These are phyloP conservation scores for Warburgia ugandensis DNA, from an alignment of 164 flowering plant genomes.

Conservation along the genomic window DNA sequence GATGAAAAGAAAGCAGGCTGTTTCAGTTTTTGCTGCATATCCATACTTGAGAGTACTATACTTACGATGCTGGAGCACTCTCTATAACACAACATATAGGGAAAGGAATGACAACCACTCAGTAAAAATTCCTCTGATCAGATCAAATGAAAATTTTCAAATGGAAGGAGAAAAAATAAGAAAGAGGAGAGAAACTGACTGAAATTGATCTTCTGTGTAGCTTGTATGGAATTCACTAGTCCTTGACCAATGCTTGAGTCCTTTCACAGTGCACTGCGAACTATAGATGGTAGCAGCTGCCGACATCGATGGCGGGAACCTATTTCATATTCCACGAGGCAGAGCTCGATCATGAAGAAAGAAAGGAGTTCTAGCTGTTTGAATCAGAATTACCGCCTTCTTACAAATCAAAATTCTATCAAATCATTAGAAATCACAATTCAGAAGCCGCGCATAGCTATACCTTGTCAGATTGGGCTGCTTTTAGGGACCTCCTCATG, in stretches of 20 bases:
- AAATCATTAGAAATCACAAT: not conserved
- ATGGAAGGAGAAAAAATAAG: not conserved
- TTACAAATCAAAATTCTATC: not conserved
- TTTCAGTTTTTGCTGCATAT: constrained; percentile 54
- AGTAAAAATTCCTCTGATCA: no score
- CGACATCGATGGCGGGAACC: constrained; percentile 62
- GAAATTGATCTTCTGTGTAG: constrained; percentile 52
- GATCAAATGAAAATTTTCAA: no score
- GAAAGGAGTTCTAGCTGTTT: constrained; percentile 71
- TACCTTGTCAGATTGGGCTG: constrained; percentile 71
- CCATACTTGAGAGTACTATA: constrained; percentile 70
- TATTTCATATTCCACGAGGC: constrained; percentile 75
- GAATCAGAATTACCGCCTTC: not conserved
- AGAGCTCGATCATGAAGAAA: constrained; percentile 70
- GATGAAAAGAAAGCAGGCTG: constrained; percentile 60
- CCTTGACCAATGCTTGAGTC: constrained; percentile 47
- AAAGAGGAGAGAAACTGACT: constrained; percentile 30
- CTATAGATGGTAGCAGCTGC: constrained; percentile 79
- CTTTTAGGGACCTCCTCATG: constrained; percentile 76
- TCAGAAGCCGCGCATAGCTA: not conserved
- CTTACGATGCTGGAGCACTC: constrained; percentile 78
- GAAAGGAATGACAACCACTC: not conserved
- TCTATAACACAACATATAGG: constrained; percentile 24
- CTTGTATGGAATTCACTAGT: constrained; percentile 44
- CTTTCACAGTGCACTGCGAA: constrained; percentile 55